Conservation (phyloP, 106 monocot species). For the Acanthochlamys bracteata region DNA sequence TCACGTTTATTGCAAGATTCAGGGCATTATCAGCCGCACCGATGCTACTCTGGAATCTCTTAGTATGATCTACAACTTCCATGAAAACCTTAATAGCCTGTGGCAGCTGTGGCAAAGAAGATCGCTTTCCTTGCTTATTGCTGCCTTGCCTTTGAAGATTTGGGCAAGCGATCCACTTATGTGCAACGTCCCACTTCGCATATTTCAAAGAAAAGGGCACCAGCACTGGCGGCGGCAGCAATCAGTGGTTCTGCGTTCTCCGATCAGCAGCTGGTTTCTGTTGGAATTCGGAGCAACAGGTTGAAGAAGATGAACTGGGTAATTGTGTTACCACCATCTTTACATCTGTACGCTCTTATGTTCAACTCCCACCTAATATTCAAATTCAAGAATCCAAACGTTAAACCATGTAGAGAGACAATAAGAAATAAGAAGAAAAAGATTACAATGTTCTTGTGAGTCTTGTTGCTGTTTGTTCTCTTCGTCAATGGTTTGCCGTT, state of each 20-base stretch:
- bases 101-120: conserved; percentile 10
- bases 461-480: no score
- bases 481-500: no score
- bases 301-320: conserved; percentile 10
- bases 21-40: no score
- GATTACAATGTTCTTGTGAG: no score
- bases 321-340: background rate
- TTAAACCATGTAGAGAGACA: background rate
- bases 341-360: background rate
- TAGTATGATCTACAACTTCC: no score
- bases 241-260: background rate
- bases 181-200: conserved; percentile 84
- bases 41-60: no score
- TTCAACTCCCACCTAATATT: background rate
- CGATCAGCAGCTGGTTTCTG: conserved; percentile 11
- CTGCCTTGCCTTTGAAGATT: conserved; percentile 11
- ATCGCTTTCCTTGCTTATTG: conserved; percentile 23
- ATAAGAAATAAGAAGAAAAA: background rate
- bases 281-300: conserved; percentile 60
- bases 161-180: conserved; percentile 94
- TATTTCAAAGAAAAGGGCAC: conserved; percentile 62
- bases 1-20: conserved; percentile 27
- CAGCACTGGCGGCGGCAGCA: background rate
- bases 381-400: background rate
- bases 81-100: conserved; percentile 7